Base-by-base conservation (phyloP, 441 rosid species). In the Mallotus repandus region DNA sequence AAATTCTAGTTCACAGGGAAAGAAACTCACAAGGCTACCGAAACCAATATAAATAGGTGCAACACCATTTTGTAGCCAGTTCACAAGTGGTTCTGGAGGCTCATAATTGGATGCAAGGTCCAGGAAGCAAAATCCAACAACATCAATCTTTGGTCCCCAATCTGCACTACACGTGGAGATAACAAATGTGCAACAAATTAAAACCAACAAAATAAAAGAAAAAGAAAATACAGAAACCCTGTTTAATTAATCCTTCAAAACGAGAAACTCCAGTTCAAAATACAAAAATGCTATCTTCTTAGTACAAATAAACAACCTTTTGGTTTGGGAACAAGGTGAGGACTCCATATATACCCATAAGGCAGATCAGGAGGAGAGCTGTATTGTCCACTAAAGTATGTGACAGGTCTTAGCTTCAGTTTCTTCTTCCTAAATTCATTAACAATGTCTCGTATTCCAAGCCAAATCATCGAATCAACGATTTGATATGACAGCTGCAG, bases 341-440 rank as follows among this genome's bases (percentile, higher is more conserved):
- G 98, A 81, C 99, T 96, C 99, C 99, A 96, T 83, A 96, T 93
- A 65, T 96, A 96, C 77, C 97, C 99, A 84, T 93, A 49, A 21
- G 99, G 98, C 43, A 89, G 81, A 46, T 92, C 89, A 60, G 91
- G 84, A 71, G 89, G 96, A 82, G 90, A 88, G 73, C 91, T 93
- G 72, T 93, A 94, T 46, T 97, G 84, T 73, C 98, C 98, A 81
- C 99, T 96, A 81, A 96, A 89, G 81, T 96, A 96, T 22, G 98
- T 96, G 60, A 96, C 94, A 66, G 99, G 99, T 32, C 98, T 91
- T 58, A 94, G 86, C 85, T 82, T 89, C 86, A 96, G 73, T 82
- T 83, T 93, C 81, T 94, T 96, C 80, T 96, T 96, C 81, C 99
- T 86, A 57, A 92, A 77, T 78, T 96, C 99, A 85, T 96, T 96